Evolutionary conservation across 1,284 basidiomycete genomes (phyloP).

Genomic region (Puccinia brachypodii): DNA sequence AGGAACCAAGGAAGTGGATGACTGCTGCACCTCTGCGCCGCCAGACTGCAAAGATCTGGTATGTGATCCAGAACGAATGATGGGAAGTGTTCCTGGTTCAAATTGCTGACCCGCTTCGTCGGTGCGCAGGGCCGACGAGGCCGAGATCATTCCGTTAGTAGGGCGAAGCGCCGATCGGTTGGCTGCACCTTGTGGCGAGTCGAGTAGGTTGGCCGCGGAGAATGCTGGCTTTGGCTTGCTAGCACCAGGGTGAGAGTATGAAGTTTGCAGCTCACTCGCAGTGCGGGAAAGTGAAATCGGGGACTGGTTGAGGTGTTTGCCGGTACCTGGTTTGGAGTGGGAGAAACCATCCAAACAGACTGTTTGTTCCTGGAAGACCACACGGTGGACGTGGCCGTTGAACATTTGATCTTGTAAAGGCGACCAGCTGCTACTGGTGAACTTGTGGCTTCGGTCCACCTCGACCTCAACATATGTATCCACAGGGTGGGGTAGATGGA

Average conservation of each 20-base stretch:
- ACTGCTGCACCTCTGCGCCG: conserved; percentile 39
- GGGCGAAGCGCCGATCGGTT: conserved; percentile 49
- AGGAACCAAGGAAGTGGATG: conserved; percentile 1
- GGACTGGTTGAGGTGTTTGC: conserved; percentile 58
- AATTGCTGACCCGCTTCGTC: conserved; percentile 1
- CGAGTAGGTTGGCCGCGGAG: conserved; percentile 12
- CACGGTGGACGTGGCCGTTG: conserved; percentile 78
- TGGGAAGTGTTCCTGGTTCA: conserved; percentile 14
- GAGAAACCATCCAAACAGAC: conserved; percentile 82
- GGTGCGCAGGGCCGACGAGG: conserved; percentile 14
- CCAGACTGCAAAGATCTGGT: conserved; percentile 25
- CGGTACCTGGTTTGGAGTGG: conserved; percentile 77
- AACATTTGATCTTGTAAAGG: conserved; percentile 68
- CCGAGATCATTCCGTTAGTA: conserved; percentile 49
- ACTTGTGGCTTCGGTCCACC: conserved; percentile 71
- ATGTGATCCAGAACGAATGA: conserved; percentile 18
- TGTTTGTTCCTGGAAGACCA: conserved; percentile 87
- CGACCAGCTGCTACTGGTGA: conserved; percentile 71
- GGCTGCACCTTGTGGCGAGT: conserved; percentile 53
- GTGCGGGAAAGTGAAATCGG: neutral
- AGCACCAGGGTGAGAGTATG: neutral
- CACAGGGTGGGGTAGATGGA: conserved; percentile 73
- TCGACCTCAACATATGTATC: conserved; percentile 87
- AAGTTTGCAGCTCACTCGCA: conserved; percentile 3
- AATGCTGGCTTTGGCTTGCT: conserved; percentile 50